Conservation (phyloP, 768 basidiomycete genomes). For the Boletus insuetus region DNA sequence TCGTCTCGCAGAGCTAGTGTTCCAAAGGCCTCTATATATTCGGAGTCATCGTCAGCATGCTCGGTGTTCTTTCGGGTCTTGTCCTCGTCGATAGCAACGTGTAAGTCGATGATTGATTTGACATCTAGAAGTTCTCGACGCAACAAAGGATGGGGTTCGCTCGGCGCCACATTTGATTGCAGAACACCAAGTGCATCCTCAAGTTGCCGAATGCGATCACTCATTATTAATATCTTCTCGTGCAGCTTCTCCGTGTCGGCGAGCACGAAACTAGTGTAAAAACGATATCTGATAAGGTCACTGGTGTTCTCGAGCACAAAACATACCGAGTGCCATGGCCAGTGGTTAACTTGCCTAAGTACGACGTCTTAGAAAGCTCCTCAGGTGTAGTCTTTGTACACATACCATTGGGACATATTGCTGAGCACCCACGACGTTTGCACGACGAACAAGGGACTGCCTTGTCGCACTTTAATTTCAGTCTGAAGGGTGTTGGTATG, state of each 20-base stretch:
- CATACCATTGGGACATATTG: slow-evolving; percentile 70
- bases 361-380: neutral
- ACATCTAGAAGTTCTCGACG: slow-evolving; percentile 57
- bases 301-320: neutral
- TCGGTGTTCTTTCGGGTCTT: slow-evolving; percentile 27
- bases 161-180: slow-evolving; percentile 43
- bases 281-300: neutral
- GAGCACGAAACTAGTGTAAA: slow-evolving; percentile 54
- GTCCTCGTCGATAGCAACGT: slow-evolving; percentile 52
- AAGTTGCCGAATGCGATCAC: slow-evolving; percentile 66
- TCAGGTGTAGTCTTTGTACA: neutral
- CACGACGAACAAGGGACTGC: slow-evolving; percentile 56
- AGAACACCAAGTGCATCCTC: slow-evolving; percentile 64
- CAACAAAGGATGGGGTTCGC: slow-evolving; percentile 59
- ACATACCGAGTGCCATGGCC: slow-evolving; percentile 74
- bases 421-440: slow-evolving; percentile 71
- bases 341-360: slow-evolving; percentile 59
- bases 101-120: slow-evolving; percentile 68
- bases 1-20: slow-evolving; percentile 68
- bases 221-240: slow-evolving; percentile 64
- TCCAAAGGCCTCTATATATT: slow-evolving; percentile 67
- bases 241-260: slow-evolving; percentile 72
- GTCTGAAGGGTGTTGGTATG: slow-evolving; percentile 31
- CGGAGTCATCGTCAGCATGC: slow-evolving; percentile 37
- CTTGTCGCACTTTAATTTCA: slow-evolving; percentile 77